Evolutionary conservation across 2,329 filamentous ascomycete genomes (phyloP).

Genomic region (Hypoxylon sp.): DNA sequence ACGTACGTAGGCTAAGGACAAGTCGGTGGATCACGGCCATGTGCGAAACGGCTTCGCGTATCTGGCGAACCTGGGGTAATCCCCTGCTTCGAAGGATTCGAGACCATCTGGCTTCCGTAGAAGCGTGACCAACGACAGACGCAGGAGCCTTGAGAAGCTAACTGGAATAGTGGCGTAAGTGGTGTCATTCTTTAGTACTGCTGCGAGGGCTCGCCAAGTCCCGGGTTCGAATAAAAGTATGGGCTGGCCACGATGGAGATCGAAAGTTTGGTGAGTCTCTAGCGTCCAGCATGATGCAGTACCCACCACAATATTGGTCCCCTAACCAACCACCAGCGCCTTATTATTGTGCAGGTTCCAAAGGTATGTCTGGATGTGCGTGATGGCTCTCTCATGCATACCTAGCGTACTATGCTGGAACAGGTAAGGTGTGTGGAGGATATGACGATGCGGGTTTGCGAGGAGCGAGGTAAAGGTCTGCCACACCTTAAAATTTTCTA

Average conservation of each 20-base stretch:
- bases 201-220: conserved; percentile 34
- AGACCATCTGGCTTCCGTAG: conserved; percentile 14
- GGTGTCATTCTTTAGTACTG: conserved; percentile 26
- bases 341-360: conserved; percentile 19
- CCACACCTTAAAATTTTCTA: conserved; percentile 15
- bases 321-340: conserved; percentile 27
- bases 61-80: conserved; percentile 43
- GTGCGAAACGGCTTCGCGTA: conserved; percentile 35
- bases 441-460: conserved; percentile 28
- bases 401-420: conserved; percentile 29
- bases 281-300: conserved; percentile 23
- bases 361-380: conserved; percentile 21
- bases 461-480: conserved; percentile 6
- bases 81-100: conserved; percentile 24
- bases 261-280: conserved; percentile 23
- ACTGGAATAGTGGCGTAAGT: conserved; percentile 28
- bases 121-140: conserved; percentile 4
- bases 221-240: conserved; percentile 19
- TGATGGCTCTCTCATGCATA: conserved; percentile 33
- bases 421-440: conserved; percentile 36
- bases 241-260: conserved; percentile 11
- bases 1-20: conserved; percentile 26
- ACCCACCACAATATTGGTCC: conserved; percentile 25
- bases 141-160: conserved; percentile 11
- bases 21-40: conserved; percentile 30